Conservation (phyloP, 2,329 filamentous ascomycete genomes). For the Aspergillus candidus region DNA sequence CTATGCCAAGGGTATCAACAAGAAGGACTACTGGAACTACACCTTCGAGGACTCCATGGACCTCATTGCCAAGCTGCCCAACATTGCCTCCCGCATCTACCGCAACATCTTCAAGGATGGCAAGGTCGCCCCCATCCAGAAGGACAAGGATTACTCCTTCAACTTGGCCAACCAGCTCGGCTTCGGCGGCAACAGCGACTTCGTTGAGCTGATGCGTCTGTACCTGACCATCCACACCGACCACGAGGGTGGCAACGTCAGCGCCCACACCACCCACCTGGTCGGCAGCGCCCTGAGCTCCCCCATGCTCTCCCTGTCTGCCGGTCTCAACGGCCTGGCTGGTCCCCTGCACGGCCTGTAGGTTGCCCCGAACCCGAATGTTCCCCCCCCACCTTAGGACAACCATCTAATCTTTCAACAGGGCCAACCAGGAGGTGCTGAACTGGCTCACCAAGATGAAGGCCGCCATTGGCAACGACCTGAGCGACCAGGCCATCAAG, state of each 20-base stretch:
- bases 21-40: slow-evolving; percentile 99
- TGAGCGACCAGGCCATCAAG: slow-evolving; percentile 93
- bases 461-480: slow-evolving; percentile 84
- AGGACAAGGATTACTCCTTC: slow-evolving; percentile 99
- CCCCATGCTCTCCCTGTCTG: slow-evolving; percentile 91
- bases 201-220: slow-evolving; percentile 95
- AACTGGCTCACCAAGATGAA: slow-evolving; percentile 99
- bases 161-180: slow-evolving; percentile 99
- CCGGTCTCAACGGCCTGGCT: slow-evolving; percentile 95
- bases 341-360: slow-evolving; percentile 92
- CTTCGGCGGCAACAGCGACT: slow-evolving; percentile 90
- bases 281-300: slow-evolving; percentile 96
- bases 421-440: slow-evolving; percentile 97
- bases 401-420: slow-evolving; percentile 11
- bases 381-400: background rate
- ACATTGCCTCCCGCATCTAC: slow-evolving; percentile 97
- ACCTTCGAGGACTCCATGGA: slow-evolving; percentile 99
- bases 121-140: slow-evolving; percentile 91
- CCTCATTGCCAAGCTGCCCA: slow-evolving; percentile 98
- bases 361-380: slow-evolving; percentile 11
- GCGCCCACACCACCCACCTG: slow-evolving; percentile 96
- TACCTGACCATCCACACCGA: slow-evolving; percentile 99
- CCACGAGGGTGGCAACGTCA: slow-evolving; percentile 99
- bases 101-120: slow-evolving; percentile 99
- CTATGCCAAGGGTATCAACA: slow-evolving; percentile 98